A percentile compares a stretch with the other conserved stretches of the same genome.
Conservation (phyloP, 108 stramenopile species). For the Nitzschia inconspicua region DNA sequence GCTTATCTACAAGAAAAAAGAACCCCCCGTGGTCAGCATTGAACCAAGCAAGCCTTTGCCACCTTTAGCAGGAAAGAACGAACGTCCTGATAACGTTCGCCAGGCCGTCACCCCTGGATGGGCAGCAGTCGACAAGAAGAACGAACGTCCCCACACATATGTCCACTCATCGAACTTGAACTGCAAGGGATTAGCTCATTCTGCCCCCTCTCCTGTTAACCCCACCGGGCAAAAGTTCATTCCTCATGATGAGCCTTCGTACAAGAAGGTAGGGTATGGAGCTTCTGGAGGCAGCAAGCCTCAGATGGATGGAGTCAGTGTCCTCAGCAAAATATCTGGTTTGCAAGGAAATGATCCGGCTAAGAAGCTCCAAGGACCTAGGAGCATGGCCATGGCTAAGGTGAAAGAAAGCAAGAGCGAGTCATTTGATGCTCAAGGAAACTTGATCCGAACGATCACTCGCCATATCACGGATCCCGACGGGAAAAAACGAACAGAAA, state of each 20-base stretch:
- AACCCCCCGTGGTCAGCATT: too few relatives aligned
- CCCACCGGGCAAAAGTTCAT: neutral
- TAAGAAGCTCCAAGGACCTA: neutral
- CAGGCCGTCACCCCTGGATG: neutral
- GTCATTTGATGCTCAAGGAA: constrained; percentile 23
- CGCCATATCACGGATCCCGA: constrained; percentile 26
- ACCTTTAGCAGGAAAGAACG: neutral
- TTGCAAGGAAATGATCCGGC: constrained; percentile 11
- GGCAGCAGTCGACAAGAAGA: neutral
- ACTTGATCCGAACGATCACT: constrained; percentile 33
- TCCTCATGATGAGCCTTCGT: neutral
- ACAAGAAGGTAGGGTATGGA: constrained; percentile 3
- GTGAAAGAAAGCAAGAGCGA: constrained; percentile 26
- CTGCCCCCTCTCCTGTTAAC: too few relatives aligned
- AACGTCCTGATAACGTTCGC: neutral
- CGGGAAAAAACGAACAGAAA: constrained; percentile 30
- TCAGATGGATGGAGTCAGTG: neutral
- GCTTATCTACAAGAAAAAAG: neutral
- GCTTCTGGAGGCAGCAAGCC: neutral
- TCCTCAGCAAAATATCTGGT: constrained; percentile 6
- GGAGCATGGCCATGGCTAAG: constrained; percentile 24
- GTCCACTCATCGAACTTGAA: constrained; percentile 1
- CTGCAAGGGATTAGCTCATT: neutral
- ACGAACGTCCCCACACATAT: neutral
- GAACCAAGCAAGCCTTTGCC: constrained; percentile 2